phyloP scores from a whole-genome alignment of 2,329 filamentous ascomycete genomes.

The Fusarium sp. region DNA sequence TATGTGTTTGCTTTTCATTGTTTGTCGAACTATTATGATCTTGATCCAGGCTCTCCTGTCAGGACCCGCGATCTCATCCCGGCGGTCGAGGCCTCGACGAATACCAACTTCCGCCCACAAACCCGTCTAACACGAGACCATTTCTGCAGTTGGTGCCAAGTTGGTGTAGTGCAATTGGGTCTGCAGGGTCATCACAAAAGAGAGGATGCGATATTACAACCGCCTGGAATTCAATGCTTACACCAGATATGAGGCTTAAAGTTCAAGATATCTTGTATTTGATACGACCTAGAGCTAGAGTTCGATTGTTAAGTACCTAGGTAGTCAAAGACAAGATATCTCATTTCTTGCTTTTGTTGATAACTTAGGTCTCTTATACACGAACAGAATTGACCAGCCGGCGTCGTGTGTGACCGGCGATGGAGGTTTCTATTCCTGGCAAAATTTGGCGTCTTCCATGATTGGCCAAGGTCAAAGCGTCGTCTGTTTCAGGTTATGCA shows the following conservation, averaged over 20 bases:
- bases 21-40: slow-evolving; percentile 5
- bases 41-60: slow-evolving; percentile 6
- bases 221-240: slow-evolving; percentile 2
- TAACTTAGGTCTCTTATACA: slow-evolving; percentile 10
- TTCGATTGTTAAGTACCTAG: too few species aligned
- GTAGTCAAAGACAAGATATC: neutral
- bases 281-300: neutral
- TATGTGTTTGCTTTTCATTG: slow-evolving; percentile 1
- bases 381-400: slow-evolving; percentile 10
- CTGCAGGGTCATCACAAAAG: slow-evolving; percentile 41
- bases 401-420: neutral
- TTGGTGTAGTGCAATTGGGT: slow-evolving; percentile 41
- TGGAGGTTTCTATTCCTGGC: slow-evolving; percentile 49
- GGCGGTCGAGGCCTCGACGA: slow-evolving; percentile 27
- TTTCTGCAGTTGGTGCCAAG: slow-evolving; percentile 38
- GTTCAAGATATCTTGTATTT: neutral
- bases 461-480: slow-evolving; percentile 47
- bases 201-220: slow-evolving; percentile 30
- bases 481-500: slow-evolving; percentile 56
- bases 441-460: slow-evolving; percentile 24
- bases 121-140: slow-evolving; percentile 33
- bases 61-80: slow-evolving; percentile 28
- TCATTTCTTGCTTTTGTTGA: neutral
- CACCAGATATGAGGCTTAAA: slow-evolving; percentile 1
- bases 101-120: slow-evolving; percentile 21